These are phyloP conservation scores for Hypomontagnella submonticulosa DNA, from an alignment of 495 filamentous ascomycete genomes.

Conservation along the genomic window DNA sequence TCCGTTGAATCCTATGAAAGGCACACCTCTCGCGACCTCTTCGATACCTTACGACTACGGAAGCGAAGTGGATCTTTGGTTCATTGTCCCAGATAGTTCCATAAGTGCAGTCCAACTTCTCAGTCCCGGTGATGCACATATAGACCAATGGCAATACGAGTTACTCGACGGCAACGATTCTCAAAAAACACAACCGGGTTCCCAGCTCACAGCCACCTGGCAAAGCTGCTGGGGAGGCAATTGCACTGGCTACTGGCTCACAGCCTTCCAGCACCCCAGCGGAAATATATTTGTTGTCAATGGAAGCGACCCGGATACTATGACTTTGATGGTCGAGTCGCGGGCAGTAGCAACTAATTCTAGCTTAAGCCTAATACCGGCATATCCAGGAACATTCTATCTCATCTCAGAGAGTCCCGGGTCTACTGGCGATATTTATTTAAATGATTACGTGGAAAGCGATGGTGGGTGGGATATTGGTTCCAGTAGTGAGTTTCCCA, in stretches of 20 bases:
- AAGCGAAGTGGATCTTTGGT: conserved; percentile 20
- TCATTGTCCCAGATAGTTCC: conserved; percentile 11
- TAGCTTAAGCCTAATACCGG: conserved; percentile 22
- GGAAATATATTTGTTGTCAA: conserved; percentile 26
- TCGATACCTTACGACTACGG: background rate
- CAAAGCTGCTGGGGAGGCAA: conserved; percentile 16
- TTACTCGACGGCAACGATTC: background rate
- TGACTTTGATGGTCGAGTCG: conserved; percentile 1
- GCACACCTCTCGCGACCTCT: conserved; percentile 12
- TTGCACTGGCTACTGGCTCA: conserved; percentile 14
- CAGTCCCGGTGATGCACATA: background rate
- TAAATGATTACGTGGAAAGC: conserved; percentile 1
- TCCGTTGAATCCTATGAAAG: conserved; percentile 5
- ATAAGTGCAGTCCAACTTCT: conserved; percentile 5
- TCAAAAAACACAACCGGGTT: background rate
- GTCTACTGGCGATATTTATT: conserved; percentile 17
- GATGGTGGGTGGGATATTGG: no score
- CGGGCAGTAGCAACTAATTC: conserved; percentile 10
- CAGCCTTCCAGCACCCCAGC: conserved; percentile 23
- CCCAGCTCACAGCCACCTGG: conserved; percentile 28
- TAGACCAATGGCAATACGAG: conserved; percentile 19
- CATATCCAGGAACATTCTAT: conserved; percentile 7
- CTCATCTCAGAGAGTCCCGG: conserved; percentile 14
- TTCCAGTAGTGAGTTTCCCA: no score
- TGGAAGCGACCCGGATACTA: background rate